Percentiles rank a stretch among this genome's conserved stretches.
Conservation (phyloP, 2,329 filamentous ascomycete species). For the Apiospora marii region DNA sequence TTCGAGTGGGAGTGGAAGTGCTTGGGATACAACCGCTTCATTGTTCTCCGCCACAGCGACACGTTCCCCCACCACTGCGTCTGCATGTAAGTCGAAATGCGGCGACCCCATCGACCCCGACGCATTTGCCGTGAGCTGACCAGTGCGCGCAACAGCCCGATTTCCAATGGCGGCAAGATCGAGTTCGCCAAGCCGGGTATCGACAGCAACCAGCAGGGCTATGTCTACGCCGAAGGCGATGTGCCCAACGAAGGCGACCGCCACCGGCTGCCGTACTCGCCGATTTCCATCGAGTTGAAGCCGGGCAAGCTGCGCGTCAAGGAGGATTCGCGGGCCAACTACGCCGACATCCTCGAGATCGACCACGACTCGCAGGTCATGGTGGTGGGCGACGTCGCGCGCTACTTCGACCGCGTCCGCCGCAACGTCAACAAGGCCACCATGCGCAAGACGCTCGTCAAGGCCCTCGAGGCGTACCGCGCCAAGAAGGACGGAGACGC, state of each 20-base stretch:
- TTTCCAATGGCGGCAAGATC: conserved; percentile 44
- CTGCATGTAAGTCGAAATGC: conserved; percentile 44
- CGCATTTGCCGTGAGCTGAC: not conserved
- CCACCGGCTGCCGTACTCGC: conserved; percentile 44
- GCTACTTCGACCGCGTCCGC: conserved; percentile 47
- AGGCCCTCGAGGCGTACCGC: conserved; percentile 45
- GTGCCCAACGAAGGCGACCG: conserved; percentile 38
- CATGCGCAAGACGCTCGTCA: conserved; percentile 46
- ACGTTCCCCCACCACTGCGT: conserved; percentile 45
- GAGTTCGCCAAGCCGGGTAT: conserved; percentile 48
- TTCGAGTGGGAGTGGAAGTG: conserved; percentile 50
- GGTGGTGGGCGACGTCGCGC: conserved; percentile 46
- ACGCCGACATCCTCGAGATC: conserved; percentile 47
- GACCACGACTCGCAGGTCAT: conserved; percentile 47
- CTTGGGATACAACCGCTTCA: conserved; percentile 46
- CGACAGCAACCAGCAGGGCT: conserved; percentile 46
- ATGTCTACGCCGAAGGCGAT: conserved; percentile 44
- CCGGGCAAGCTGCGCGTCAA: conserved; percentile 44
- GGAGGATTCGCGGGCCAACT: conserved; percentile 47
- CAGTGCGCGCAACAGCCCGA: conserved; percentile 36
- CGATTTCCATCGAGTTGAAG: conserved; percentile 44
- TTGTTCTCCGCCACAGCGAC: conserved; percentile 47
- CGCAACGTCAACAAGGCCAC: conserved; percentile 48
- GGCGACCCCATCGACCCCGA: not conserved
- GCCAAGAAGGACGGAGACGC: conserved; percentile 33